A percentile compares a stretch with the other conserved stretches of the same genome.
Evolutionary conservation across 352 stramenopile species (phyloP).

Genomic region (Pythium rhizo-oryzae): DNA sequence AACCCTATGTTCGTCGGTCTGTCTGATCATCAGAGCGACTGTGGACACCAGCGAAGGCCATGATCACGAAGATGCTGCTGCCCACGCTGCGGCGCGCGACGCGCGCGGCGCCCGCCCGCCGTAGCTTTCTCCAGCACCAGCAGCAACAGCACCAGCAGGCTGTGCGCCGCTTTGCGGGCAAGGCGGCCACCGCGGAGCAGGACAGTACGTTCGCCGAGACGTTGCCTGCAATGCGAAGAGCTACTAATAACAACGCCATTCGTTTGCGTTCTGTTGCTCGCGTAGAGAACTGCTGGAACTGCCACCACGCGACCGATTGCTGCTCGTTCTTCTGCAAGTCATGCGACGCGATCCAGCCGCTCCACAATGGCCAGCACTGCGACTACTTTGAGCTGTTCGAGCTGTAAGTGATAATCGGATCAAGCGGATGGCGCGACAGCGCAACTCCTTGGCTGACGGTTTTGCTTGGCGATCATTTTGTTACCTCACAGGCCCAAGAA

Average conservation of each 20-base stretch:
- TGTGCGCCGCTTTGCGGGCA: constrained; percentile 3
- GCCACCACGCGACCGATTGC: constrained; percentile 77
- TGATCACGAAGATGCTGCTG: constrained; percentile 23
- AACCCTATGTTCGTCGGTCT: not conserved
- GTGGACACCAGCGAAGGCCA: constrained; percentile 1
- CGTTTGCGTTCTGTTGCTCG: not conserved
- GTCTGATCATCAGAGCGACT: not conserved
- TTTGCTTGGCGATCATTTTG: not conserved
- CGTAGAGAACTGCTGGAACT: constrained; percentile 75
- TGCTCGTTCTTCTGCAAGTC: constrained; percentile 84
- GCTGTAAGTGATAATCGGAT: constrained; percentile 45
- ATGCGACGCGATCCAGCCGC: constrained; percentile 79
- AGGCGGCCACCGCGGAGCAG: constrained; percentile 10
- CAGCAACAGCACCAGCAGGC: not conserved
- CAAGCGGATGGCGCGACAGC: too few relatives aligned
- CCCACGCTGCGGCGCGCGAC: constrained; percentile 14
- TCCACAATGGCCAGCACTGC: constrained; percentile 60
- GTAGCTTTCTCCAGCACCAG: not conserved
- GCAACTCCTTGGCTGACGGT: too few relatives aligned
- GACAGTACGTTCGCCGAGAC: constrained; percentile 12
- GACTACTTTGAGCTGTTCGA: constrained; percentile 90
- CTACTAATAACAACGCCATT: constrained; percentile 1
- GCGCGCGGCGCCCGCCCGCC: not conserved
- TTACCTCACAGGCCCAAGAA: constrained; percentile 56
- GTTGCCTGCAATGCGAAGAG: not conserved